phyloP scores from a whole-genome alignment of 2,329 filamentous ascomycete species.

The Colletotrichum scovillei region DNA sequence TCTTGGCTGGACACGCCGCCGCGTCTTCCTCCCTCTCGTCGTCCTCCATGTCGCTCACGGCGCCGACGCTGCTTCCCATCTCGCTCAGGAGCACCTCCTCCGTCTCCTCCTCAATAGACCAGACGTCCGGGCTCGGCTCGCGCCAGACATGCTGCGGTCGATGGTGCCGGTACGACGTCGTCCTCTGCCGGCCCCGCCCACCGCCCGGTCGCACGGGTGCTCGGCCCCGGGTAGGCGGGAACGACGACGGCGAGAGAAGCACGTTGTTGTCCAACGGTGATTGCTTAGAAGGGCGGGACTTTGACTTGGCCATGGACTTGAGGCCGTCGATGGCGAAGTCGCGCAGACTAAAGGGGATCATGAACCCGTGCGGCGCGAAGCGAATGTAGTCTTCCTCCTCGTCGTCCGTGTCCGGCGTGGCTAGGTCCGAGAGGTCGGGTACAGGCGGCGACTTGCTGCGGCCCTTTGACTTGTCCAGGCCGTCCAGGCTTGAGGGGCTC shows the following conservation, averaged over 20 bases:
- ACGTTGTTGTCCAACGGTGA: constrained; percentile 41
- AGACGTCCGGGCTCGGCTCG: constrained; percentile 69
- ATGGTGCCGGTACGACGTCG: constrained; percentile 45
- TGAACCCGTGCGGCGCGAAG: constrained; percentile 54
- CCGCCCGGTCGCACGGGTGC: constrained; percentile 39
- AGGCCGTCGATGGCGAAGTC: constrained; percentile 53
- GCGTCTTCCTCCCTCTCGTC: constrained; percentile 26
- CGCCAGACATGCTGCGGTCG: constrained; percentile 64
- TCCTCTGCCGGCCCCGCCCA: constrained; percentile 43
- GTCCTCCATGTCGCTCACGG: constrained; percentile 44
- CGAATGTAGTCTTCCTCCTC: constrained; percentile 64
- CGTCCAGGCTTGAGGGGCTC: constrained; percentile 66
- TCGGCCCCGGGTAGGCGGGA: constrained; percentile 44
- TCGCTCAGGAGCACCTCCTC: constrained; percentile 64
- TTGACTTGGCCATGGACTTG: constrained; percentile 36
- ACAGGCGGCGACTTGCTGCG: constrained; percentile 45
- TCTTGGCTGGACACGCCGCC: constrained; percentile 31
- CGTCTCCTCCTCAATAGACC: constrained; percentile 69
- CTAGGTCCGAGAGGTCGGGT: constrained; percentile 55
- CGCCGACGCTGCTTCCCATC: constrained; percentile 46
- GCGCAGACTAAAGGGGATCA: constrained; percentile 54
- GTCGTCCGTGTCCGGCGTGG: constrained; percentile 54
- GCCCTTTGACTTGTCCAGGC: constrained; percentile 56
- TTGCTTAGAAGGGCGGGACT: constrained; percentile 34
- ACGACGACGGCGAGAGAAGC: constrained; percentile 45